Conservation (phyloP, 345 rosid species). For the Litchi chinensis region DNA sequence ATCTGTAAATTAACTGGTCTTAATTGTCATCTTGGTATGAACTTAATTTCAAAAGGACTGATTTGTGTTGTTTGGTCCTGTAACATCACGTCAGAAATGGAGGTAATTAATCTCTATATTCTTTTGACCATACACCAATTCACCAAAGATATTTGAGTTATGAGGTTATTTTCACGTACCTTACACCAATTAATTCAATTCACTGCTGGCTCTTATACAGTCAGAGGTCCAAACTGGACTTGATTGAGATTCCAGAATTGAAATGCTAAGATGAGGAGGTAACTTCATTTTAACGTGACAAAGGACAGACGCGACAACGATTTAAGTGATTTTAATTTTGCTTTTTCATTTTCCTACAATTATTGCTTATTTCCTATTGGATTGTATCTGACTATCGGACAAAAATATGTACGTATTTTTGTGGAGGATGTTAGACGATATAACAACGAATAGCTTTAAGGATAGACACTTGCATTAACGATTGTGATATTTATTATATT, state of each 20-base stretch:
- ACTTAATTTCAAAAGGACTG: no score
- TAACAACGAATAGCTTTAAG: neutral
- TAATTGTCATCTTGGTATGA: no score
- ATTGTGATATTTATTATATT: neutral
- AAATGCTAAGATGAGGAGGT: no score
- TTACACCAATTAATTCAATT: neutral
- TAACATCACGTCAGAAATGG: no score
- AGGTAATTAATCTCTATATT: no score
- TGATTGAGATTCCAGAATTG: neutral
- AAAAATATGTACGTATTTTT: no score
- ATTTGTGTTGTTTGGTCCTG: no score
- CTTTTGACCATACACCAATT: no score
- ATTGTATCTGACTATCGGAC: neutral
- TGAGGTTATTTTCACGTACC: no score
- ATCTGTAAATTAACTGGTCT: no score
- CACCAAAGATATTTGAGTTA: no score
- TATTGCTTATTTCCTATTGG: neutral
- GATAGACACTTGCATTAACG: no score
- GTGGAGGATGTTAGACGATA: neutral
- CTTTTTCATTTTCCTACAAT: neutral
- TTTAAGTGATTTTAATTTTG: neutral
- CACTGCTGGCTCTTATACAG: neutral
- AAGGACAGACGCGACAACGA: neutral
- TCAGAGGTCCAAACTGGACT: neutral
- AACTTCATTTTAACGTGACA: neutral